These are phyloP conservation scores for Wickerhamomyces strasburgensis DNA, from an alignment of 805 yeast species.

Conservation along the genomic window DNA sequence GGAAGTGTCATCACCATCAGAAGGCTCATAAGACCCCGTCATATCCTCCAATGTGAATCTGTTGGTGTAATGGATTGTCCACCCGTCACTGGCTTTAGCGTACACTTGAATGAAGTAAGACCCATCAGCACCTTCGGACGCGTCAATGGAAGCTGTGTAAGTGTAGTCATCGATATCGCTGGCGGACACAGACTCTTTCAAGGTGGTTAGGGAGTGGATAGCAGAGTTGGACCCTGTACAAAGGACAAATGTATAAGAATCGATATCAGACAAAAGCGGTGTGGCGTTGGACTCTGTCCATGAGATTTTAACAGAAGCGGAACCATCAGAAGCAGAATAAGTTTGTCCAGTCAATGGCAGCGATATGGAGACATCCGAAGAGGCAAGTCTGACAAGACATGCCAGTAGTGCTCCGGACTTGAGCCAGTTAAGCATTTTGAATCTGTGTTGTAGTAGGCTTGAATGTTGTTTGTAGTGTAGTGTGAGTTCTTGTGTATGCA, in stretches of 20 bases:
- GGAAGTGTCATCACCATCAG: slow-evolving; percentile 42
- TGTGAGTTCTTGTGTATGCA: too few species aligned
- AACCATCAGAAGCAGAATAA: slow-evolving; percentile 23
- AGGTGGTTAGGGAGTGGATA: slow-evolving; percentile 35
- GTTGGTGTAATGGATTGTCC: slow-evolving; percentile 60
- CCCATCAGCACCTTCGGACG: slow-evolving; percentile 55
- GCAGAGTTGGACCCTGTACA: slow-evolving; percentile 62
- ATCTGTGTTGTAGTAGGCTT: too few species aligned
- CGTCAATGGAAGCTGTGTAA: slow-evolving; percentile 38
- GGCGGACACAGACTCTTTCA: slow-evolving; percentile 28
- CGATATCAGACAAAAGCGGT: slow-evolving; percentile 42
- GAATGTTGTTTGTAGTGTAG: too few species aligned
- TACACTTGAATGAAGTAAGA: slow-evolving; percentile 67
- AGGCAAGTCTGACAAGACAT: background rate
- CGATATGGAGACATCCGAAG: slow-evolving; percentile 26
- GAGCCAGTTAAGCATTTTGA: background rate
- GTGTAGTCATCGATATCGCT: slow-evolving; percentile 27
- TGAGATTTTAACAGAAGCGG: slow-evolving; percentile 26
- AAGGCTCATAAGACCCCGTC: slow-evolving; percentile 52
- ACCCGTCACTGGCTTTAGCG: slow-evolving; percentile 40
- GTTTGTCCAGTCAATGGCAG: slow-evolving; percentile 19
- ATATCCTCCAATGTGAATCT: slow-evolving; percentile 65
- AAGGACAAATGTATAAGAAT: slow-evolving; percentile 46
- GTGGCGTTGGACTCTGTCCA: slow-evolving; percentile 55
- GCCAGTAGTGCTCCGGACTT: background rate